Evolutionary conservation across 2,329 filamentous ascomycete genomes (phyloP), one percentile per base, ranked within the genome.

Genomic region (Colletotrichum abscissum): DNA sequence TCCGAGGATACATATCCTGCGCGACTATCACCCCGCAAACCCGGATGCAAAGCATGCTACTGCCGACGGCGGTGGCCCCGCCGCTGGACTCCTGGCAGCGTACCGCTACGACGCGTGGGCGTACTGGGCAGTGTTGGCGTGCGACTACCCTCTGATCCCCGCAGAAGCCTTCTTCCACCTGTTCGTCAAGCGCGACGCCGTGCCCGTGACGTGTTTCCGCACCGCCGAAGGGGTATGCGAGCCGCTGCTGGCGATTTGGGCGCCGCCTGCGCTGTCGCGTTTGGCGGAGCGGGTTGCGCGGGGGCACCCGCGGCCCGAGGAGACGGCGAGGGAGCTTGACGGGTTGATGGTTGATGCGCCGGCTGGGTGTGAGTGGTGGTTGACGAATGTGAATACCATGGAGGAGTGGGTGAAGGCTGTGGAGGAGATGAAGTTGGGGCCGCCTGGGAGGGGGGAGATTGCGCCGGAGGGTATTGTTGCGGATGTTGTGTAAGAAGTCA

Each of bases 241-340:
- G 76, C 83, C 82, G 4, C 74, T 84, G 8, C 63, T 84, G n/a
- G 79, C 75, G 1, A 77, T 84, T 4, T 84, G 82, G 83, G 76
- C 78, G 3, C 77, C 80, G 1, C 73, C 78, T 24, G 81, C 81
- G 0, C 69, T 84, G 42, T 42, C 66, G 22, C 63, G 30, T 22
- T 52, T 83, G 55, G 73, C 74, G 11, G 57, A 77, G 70, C 60
- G 70, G 14, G 66, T 70, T 0, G 60, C 59, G 11, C 70, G 70
- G 4, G 70, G 49, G 72, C 78, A 74, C 67, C 54, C 59, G 62
- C 74, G 68, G 8, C 42, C 66, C 9, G 56, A 69, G 2, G 68
- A 72, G 8, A 56, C 70, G 26, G 70, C 46, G 5, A 55, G 42
- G 33, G 58, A 74, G 19, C 28, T 74, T 5, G 69, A 69, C 8